Evolutionary conservation across 202 grass and related monocot genomes (phyloP).

Genomic region (Dendrocalamus latiflorus): DNA sequence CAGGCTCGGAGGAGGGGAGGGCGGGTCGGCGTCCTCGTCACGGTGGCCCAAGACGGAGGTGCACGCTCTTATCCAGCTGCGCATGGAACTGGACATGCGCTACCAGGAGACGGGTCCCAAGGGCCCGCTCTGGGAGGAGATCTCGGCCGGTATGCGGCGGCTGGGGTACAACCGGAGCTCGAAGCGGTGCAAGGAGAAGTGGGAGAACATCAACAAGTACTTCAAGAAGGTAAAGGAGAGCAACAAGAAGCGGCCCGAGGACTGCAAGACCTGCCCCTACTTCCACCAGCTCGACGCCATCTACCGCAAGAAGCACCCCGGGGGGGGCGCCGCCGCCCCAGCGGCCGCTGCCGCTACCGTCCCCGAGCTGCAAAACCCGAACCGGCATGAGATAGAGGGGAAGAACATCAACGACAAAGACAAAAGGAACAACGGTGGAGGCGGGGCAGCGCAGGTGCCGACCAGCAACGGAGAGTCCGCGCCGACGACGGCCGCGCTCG

Average conservation of each 20-base stretch:
- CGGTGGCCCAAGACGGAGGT: slow-evolving; percentile 89
- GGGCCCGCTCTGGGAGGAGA: slow-evolving; percentile 91
- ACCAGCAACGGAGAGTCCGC: slow-evolving; percentile 53
- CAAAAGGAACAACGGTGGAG: slow-evolving; percentile 36
- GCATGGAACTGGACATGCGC: slow-evolving; percentile 59
- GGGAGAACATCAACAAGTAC: slow-evolving; percentile 99
- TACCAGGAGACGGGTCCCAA: slow-evolving; percentile 76
- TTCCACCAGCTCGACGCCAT: slow-evolving; percentile 86
- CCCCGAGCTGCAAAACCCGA: background rate
- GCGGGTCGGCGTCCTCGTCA: slow-evolving; percentile 47
- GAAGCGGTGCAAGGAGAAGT: slow-evolving; percentile 98
- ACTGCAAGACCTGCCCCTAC: slow-evolving; percentile 90
- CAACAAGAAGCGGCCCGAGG: slow-evolving; percentile 83
- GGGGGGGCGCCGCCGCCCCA: background rate
- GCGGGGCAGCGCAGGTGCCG: slow-evolving; percentile 25
- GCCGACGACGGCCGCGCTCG: slow-evolving; percentile 28
- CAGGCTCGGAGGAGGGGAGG: slow-evolving; percentile 2
- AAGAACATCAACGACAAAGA: slow-evolving; percentile 44
- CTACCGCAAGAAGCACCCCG: slow-evolving; percentile 52
- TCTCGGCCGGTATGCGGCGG: slow-evolving; percentile 62
- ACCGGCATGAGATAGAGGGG: slow-evolving; percentile 34
- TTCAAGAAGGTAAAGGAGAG: slow-evolving; percentile 98
- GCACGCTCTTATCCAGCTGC: slow-evolving; percentile 73
- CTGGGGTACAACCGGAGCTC: slow-evolving; percentile 79
- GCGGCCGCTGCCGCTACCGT: background rate